Evolutionary conservation across 2,329 filamentous ascomycete species (phyloP).

Genomic region (Alternaria triticimaculans): DNA sequence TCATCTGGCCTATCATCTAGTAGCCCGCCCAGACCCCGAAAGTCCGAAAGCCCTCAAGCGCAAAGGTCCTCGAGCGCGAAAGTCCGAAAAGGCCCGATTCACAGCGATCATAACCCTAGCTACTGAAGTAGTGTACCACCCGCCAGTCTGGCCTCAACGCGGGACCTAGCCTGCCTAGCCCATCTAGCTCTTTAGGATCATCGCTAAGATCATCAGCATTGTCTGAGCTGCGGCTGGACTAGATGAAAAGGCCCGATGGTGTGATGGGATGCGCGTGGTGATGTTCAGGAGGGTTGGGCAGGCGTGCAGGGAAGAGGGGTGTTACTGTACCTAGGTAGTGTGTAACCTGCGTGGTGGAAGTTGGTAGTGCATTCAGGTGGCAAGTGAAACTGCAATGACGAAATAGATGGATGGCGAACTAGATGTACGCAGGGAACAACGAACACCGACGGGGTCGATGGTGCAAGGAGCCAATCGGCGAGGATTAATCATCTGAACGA

Average conservation of each 20-base stretch:
- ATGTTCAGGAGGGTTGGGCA: neutral
- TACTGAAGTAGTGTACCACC: neutral
- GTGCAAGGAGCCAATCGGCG: neutral
- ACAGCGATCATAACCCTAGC: neutral
- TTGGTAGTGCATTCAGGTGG: neutral
- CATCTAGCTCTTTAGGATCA: neutral
- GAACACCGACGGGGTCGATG: neutral
- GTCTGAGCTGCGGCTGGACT: neutral
- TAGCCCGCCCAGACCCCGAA: too few relatives aligned
- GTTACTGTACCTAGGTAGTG: too few relatives aligned
- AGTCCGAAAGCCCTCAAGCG: too few relatives aligned
- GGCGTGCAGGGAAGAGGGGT: neutral
- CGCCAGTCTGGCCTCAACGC: neutral
- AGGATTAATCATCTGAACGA: too few relatives aligned
- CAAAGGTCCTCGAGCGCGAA: neutral
- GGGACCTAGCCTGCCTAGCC: neutral
- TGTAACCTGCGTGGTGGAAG: neutral
- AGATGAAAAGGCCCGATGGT: neutral
- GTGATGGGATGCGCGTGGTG: neutral
- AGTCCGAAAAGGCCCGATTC: neutral
- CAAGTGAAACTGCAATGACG: neutral
- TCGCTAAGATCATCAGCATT: neutral
- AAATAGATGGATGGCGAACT: neutral
- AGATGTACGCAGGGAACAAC: neutral
- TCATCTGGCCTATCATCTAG: neutral